A percentile compares a stretch with the other conserved stretches of the same genome.
Conservation (phyloP, 169 alveolate genomes). For the Plasmodium gaboni region DNA sequence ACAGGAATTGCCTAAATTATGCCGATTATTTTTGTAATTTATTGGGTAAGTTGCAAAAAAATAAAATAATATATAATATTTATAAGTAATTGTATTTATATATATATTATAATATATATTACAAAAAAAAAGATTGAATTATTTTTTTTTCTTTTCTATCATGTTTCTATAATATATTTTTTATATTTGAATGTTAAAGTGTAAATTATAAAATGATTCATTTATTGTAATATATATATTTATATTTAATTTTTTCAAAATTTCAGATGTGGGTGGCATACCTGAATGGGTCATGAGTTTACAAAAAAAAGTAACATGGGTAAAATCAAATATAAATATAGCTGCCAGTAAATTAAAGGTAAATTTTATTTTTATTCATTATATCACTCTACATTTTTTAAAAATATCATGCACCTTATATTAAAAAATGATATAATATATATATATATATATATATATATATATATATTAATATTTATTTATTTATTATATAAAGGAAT, state of each 20-base stretch:
- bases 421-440: neutral
- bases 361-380: neutral
- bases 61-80: no score
- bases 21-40: slow-evolving; percentile 68
- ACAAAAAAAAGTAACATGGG: slow-evolving; percentile 86
- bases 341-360: slow-evolving; percentile 62
- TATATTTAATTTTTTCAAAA: no score
- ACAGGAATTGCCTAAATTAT: slow-evolving; percentile 47
- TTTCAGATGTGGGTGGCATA: slow-evolving; percentile 81
- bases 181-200: no score
- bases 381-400: no score
- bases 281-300: slow-evolving; percentile 88
- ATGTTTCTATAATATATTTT: no score
- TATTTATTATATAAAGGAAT: slow-evolving; percentile 17
- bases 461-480: neutral
- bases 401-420: neutral
- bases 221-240: no score
- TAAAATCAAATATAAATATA: slow-evolving; percentile 77
- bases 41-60: slow-evolving; percentile 13
- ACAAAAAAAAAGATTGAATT: no score
- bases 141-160: no score
- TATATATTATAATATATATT: no score
- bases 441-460: slow-evolving; percentile 18
- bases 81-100: no score
- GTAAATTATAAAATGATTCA: no score